Evolutionary conservation across 805 yeast genomes (phyloP).

Genomic region (Tanozyma kutaoensis): DNA sequence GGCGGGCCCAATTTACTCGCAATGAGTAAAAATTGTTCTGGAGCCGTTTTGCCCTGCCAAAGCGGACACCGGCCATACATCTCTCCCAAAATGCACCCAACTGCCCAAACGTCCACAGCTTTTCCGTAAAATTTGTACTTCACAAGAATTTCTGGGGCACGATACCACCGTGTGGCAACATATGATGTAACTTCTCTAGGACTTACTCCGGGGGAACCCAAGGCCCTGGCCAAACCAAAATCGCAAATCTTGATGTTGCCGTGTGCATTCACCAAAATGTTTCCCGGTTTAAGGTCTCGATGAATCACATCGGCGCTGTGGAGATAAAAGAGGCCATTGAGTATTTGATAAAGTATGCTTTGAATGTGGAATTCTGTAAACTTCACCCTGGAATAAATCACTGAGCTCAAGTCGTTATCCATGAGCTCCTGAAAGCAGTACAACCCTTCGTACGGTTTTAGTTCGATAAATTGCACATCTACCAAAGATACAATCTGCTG

Average conservation of each 20-base stretch:
- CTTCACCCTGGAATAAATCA: constrained; percentile 66
- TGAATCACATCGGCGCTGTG: constrained; percentile 91
- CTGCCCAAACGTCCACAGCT: constrained; percentile 82
- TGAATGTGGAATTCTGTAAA: constrained; percentile 78
- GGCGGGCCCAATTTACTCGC: constrained; percentile 66
- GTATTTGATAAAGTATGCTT: constrained; percentile 63
- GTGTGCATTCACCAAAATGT: constrained; percentile 59
- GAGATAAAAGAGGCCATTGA: constrained; percentile 78
- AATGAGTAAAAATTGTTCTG: constrained; percentile 61
- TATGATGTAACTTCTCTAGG: constrained; percentile 47
- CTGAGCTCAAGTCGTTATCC: constrained; percentile 69
- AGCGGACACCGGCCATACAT: constrained; percentile 69
- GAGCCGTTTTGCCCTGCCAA: constrained; percentile 62
- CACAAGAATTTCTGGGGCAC: constrained; percentile 84
- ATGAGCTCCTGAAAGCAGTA: constrained; percentile 82
- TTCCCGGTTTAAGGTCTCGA: constrained; percentile 87
- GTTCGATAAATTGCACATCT: constrained; percentile 59
- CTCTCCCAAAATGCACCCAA: constrained; percentile 84
- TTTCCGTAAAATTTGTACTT: constrained; percentile 47
- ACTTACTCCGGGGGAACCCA: constrained; percentile 18
- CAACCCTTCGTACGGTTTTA: constrained; percentile 67
- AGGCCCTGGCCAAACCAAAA: constrained; percentile 84
- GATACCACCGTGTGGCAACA: constrained; percentile 91
- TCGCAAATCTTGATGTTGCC: constrained; percentile 83
- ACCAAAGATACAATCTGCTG: constrained; percentile 49